Percentiles rank a stretch among this genome's conserved stretches.
Evolutionary conservation across 208 protist species (phyloP).

Genomic region (Crithidia fasciculata): DNA sequence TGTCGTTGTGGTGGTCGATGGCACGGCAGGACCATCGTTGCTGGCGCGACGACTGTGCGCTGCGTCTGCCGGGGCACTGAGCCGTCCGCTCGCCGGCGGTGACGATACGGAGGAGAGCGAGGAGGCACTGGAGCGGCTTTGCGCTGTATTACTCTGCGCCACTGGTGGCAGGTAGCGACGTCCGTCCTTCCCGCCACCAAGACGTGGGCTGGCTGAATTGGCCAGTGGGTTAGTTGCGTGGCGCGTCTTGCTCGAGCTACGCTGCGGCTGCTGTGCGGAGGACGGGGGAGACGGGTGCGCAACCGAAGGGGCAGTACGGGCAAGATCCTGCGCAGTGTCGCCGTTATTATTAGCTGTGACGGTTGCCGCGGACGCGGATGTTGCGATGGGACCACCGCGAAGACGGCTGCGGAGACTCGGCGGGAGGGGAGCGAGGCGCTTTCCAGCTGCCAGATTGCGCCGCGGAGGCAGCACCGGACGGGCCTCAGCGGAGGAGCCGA

Average conservation of each 20-base stretch:
- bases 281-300: neutral
- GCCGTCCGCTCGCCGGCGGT: neutral
- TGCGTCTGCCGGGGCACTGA: neutral
- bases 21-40: neutral
- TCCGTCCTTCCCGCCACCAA: neutral
- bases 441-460: constrained; percentile 19
- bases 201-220: neutral
- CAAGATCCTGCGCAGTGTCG: neutral
- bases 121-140: neutral
- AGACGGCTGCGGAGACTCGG: constrained; percentile 9
- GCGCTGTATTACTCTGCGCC: neutral
- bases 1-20: neutral
- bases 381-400: neutral
- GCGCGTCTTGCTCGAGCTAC: constrained; percentile 13
- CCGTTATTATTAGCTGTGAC: neutral
- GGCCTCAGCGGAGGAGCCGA: neutral
- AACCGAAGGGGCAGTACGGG: neutral
- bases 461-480: neutral
- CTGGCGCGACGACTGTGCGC: constrained; percentile 5
- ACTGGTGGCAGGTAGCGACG: constrained; percentile 8
- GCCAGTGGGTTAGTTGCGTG: neutral
- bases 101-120: neutral
- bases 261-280: neutral
- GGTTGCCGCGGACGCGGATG: neutral
- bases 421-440: constrained; percentile 24